These are phyloP conservation scores for Apiospora phragmitis DNA, from an alignment of 2,329 filamentous ascomycete species.

Conservation along the genomic window DNA sequence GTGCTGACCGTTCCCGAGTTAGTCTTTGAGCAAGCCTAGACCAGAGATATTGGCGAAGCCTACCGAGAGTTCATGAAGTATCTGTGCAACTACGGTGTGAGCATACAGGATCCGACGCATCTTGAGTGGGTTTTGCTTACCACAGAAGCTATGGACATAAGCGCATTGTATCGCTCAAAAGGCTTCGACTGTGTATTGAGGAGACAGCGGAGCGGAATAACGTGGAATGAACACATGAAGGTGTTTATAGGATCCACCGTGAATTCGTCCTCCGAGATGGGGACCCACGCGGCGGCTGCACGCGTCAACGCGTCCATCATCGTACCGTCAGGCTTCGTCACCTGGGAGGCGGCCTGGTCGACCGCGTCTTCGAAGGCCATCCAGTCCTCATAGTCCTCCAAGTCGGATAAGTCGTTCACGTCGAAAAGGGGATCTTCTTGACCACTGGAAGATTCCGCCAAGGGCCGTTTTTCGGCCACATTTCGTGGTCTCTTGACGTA, in stretches of 20 bases:
- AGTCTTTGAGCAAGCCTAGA: not conserved
- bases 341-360: not conserved
- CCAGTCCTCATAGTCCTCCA: not conserved
- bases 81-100: not conserved
- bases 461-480: not conserved
- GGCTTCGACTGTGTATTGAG: not conserved
- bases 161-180: not conserved
- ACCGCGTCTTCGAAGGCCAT: not conserved
- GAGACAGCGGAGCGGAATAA: not conserved
- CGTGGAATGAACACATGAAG: not conserved
- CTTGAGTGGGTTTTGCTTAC: slow-evolving; percentile 11
- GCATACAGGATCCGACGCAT: not conserved
- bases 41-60: not conserved
- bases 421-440: not conserved
- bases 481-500: not conserved
- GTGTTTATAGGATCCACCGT: not conserved
- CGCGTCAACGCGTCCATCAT: not conserved
- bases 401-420: not conserved
- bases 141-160: not conserved
- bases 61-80: slow-evolving; percentile 15
- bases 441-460: too few relatives aligned
- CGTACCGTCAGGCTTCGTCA: not conserved
- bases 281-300: not conserved
- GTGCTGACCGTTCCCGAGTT: not conserved
- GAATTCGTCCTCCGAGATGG: not conserved